These are phyloP conservation scores for Colletotrichum sansevieriae DNA, from an alignment of 2,329 filamentous ascomycete genomes.

Conservation along the genomic window DNA sequence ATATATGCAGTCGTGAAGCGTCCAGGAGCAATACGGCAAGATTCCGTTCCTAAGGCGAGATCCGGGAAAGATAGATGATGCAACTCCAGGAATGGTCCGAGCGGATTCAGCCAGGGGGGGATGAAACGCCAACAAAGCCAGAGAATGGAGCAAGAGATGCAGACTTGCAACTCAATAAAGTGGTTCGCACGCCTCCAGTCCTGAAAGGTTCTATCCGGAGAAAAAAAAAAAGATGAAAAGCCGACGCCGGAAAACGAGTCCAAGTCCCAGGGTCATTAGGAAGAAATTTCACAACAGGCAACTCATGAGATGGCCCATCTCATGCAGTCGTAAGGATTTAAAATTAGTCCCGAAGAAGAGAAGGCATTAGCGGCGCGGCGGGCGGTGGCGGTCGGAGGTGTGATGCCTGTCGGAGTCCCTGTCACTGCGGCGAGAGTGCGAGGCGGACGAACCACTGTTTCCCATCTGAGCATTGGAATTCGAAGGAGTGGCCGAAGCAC, in stretches of 20 bases:
- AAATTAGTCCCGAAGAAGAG: slow-evolving; percentile 23
- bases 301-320: slow-evolving; percentile 41
- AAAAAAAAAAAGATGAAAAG: slow-evolving; percentile 41
- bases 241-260: slow-evolving; percentile 42
- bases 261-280: slow-evolving; percentile 41
- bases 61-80: slow-evolving; percentile 24
- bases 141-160: slow-evolving; percentile 40
- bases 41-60: slow-evolving; percentile 30
- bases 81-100: slow-evolving; percentile 22
- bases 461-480: slow-evolving; percentile 56
- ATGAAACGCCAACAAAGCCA: slow-evolving; percentile 37
- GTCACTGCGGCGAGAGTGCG: slow-evolving; percentile 54
- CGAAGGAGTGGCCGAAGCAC: slow-evolving; percentile 53
- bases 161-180: slow-evolving; percentile 42
- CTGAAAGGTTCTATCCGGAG: slow-evolving; percentile 38
- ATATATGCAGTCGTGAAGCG: slow-evolving; percentile 43
- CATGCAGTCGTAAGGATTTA: slow-evolving; percentile 36
- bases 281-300: slow-evolving; percentile 39
- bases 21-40: slow-evolving; percentile 37
- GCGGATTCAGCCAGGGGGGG: slow-evolving; percentile 16
- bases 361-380: slow-evolving; percentile 52
- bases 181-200: slow-evolving; percentile 30
- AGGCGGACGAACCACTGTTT: slow-evolving; percentile 51
- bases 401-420: slow-evolving; percentile 57
- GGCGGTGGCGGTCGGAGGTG: slow-evolving; percentile 55